Evolutionary conservation across 2,329 filamentous ascomycete genomes (phyloP), one percentile per base, ranked within the genome.

Genomic region (Emericellopsis cladophorae): DNA sequence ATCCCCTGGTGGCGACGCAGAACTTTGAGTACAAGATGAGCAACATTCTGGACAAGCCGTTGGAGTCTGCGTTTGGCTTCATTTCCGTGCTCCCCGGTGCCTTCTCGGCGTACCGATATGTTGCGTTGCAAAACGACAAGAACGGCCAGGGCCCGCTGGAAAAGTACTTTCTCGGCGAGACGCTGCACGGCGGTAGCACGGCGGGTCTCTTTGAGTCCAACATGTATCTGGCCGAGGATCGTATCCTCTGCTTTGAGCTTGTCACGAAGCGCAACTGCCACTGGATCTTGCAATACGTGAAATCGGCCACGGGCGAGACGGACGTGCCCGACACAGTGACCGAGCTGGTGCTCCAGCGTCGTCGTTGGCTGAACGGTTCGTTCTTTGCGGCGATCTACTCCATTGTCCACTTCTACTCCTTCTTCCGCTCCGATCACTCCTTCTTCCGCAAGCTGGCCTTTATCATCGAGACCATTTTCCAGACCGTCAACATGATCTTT

Each of bases 11-110:
- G 18, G 92, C 92, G 2, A 89, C 89, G 1, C 92, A 98, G 55
- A 98, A 98, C 57, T 98, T 98, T 53, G 92, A 98, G 67, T 98
- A 98, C 74, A 98, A 98, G 73, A 95, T 98, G 84, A 95, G 87
- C 60, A 98, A 98, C 56, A 98, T 98, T 56, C 74, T 98, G 36
- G 92, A 98, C 61, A 98, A 98, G 66, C 92, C 92, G 2, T 68
- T 98, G 33, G 92, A 98, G 59, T 96, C 90, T 4, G 86, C 90
- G 0, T 98, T 98, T 60, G 92, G 92, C 37, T 98, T 96, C 65
- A 96, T 98, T 57, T 87, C 86, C 36, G 92, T 98, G 54, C 70
- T 98, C 55, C 92, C 92, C 1, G 92, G 92, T 67, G 92, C 92
- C 43, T 95, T 98, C 63, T 96, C 90, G n/a, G 92, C 92, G 16